These are phyloP conservation scores for Fagus sylvatica DNA, from an alignment of 306 rosid species.

Conservation along the genomic window DNA sequence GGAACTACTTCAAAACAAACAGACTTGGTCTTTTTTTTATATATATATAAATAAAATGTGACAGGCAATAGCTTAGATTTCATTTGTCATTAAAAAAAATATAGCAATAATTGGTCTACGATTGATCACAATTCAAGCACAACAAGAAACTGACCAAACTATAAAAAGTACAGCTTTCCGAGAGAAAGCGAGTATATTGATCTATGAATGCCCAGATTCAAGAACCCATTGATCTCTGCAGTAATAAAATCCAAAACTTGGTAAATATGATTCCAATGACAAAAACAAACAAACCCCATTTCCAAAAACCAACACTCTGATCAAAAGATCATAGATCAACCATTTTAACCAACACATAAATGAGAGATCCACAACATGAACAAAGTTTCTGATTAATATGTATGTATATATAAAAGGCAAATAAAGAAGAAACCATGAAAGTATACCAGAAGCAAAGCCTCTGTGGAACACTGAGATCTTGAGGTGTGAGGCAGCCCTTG, in stretches of 20 bases:
- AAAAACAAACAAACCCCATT: slow-evolving; percentile 14
- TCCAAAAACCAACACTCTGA: slow-evolving; percentile 10
- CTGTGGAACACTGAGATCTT: slow-evolving; percentile 60
- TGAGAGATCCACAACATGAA: slow-evolving; percentile 27
- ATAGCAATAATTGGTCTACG: background rate
- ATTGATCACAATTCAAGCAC: background rate
- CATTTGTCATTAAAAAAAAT: background rate
- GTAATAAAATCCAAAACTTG: background rate
- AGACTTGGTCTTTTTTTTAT: background rate
- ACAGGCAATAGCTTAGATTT: background rate
- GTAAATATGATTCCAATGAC: slow-evolving; percentile 5
- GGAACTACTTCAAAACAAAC: background rate
- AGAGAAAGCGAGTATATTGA: background rate
- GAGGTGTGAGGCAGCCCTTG: slow-evolving; percentile 76
- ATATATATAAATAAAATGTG: background rate
- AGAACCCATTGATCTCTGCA: slow-evolving; percentile 1
- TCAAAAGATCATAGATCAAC: slow-evolving; percentile 25
- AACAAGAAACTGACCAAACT: background rate
- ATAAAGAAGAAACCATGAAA: background rate
- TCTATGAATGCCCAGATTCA: background rate
- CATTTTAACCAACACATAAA: slow-evolving; percentile 20
- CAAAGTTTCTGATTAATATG: slow-evolving; percentile 1
- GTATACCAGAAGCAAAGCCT: slow-evolving; percentile 63
- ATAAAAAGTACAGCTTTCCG: background rate
- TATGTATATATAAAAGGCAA: background rate